These are phyloP conservation scores for Dactylellina haptotyla DNA, from an alignment of 2,329 filamentous ascomycete genomes.

Conservation along the genomic window DNA sequence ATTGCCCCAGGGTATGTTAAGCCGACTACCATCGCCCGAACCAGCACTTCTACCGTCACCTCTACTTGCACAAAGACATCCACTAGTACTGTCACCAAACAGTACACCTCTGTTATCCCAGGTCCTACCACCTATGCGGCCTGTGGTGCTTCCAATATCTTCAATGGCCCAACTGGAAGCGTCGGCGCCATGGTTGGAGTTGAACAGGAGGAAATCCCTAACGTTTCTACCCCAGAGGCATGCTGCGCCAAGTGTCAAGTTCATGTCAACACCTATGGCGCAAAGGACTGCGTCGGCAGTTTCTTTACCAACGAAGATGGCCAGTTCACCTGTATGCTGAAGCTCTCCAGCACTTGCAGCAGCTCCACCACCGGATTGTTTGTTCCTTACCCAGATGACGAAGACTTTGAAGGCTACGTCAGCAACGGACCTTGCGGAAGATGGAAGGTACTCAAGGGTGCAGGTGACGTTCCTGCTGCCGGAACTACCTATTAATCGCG, in stretches of 20 bases:
- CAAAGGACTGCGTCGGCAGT: conserved; percentile 33
- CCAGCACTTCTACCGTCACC: conserved; percentile 7
- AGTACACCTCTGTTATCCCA: conserved; percentile 11
- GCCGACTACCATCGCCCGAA: conserved; percentile 4
- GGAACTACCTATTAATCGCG: neutral
- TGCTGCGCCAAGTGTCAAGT: conserved; percentile 37
- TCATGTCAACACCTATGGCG: conserved; percentile 20
- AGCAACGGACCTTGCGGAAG: conserved; percentile 47
- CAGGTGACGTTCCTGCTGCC: neutral
- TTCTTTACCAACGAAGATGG: conserved; percentile 18
- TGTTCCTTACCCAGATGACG: neutral
- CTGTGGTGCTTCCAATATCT: conserved; percentile 23
- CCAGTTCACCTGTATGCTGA: conserved; percentile 8
- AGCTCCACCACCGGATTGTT: conserved; percentile 11
- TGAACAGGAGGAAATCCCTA: neutral
- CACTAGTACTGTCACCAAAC: conserved; percentile 22
- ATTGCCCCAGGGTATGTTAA: conserved; percentile 1
- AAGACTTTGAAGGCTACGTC: conserved; percentile 18
- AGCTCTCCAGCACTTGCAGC: conserved; percentile 18
- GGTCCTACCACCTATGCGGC: conserved; percentile 23
- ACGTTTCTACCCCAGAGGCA: conserved; percentile 16
- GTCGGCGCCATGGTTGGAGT: conserved; percentile 5
- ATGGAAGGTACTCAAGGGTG: conserved; percentile 10
- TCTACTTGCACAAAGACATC: conserved; percentile 18
- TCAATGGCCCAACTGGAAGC: conserved; percentile 36